Percentiles rank a stretch among this genome's conserved stretches.
Conservation (phyloP, 768 basidiomycete species). For the Xerocomellus dryophilus region DNA sequence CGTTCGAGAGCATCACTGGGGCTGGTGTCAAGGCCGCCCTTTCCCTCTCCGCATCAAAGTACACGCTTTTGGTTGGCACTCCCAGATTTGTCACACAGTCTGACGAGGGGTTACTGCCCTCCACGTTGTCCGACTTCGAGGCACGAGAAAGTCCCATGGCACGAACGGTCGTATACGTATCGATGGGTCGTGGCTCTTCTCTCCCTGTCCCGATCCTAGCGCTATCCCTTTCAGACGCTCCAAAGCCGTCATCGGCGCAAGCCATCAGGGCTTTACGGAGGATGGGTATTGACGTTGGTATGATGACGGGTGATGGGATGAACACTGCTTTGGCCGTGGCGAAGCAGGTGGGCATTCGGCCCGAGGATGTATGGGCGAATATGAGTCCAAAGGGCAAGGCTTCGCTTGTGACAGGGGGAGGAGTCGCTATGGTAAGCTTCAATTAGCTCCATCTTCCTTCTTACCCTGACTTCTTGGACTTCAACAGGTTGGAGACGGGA, state of each 20-base stretch:
- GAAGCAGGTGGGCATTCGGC: constrained; percentile 80
- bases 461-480: background rate
- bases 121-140: constrained; percentile 62
- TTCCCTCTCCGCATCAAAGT: constrained; percentile 46
- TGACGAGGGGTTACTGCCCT: constrained; percentile 52
- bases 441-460: background rate
- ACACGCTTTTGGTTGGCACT: constrained; percentile 73
- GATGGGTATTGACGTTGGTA: constrained; percentile 90
- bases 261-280: constrained; percentile 76
- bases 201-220: constrained; percentile 65
- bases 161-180: constrained; percentile 85
- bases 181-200: constrained; percentile 45
- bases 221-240: constrained; percentile 81
- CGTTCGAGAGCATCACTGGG: constrained; percentile 88
- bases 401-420: constrained; percentile 69
- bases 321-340: constrained; percentile 87
- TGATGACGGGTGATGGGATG: constrained; percentile 93
- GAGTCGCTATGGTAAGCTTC: constrained; percentile 83
- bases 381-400: constrained; percentile 98
- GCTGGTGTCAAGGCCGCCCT: constrained; percentile 80
- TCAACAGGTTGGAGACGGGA: constrained; percentile 90
- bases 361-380: constrained; percentile 82
- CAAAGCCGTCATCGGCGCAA: constrained; percentile 79
- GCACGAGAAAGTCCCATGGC: constrained; percentile 65
- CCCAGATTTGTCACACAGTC: constrained; percentile 64